Evolutionary conservation across 106 monocot genomes (phyloP), one percentile per base, ranked within the genome.

Genomic region (Dactylorhiza incarnata): DNA sequence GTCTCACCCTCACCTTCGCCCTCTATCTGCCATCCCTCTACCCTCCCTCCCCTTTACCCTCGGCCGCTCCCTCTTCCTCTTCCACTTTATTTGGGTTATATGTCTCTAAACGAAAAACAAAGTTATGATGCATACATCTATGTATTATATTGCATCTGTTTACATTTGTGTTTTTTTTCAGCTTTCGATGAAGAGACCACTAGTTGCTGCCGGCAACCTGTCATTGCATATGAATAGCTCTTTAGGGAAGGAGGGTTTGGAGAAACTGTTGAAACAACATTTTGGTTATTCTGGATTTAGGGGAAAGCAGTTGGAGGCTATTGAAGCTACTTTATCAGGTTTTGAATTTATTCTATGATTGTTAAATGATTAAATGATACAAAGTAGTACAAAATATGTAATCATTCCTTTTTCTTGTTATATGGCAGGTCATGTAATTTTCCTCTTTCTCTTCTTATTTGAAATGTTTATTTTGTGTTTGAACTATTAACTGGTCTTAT

Each of bases 261-360:
- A 82, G 62, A 84, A 79, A 72, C 69, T 95, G 17, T 77, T 95
- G 76, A 73, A 80, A 20, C 84, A 77, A 52, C 75, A 88, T 77
- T 95, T 95, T 72, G 92, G 95, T 29, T 63, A 93, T 76, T 81
- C 85, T 68, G 79, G 75, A 24, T 96, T 93, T 73, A 82, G 93
- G 17, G 90, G 88, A 82, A 89, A 91, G 72, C 93, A 96, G 71
- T 80, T 91, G 75, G 90, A 96, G 70, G 95, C 93, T 77, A 96
- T 96, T 75, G 75, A 88, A 79, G 84, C 92, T 61, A 88, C 88
- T 78, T 68, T 96, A 2, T 80, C 88, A 78, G 95, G 95, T 95
- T 62, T 49, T 16, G 6, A 52, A 67, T 76, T 37, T 37, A 37
- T 9, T 12, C 17, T 7, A 46, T 46, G n/a, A 5, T 70, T 37